Conservation (phyloP, 2,329 filamentous ascomycete genomes). For the Venturia oleaginea region DNA sequence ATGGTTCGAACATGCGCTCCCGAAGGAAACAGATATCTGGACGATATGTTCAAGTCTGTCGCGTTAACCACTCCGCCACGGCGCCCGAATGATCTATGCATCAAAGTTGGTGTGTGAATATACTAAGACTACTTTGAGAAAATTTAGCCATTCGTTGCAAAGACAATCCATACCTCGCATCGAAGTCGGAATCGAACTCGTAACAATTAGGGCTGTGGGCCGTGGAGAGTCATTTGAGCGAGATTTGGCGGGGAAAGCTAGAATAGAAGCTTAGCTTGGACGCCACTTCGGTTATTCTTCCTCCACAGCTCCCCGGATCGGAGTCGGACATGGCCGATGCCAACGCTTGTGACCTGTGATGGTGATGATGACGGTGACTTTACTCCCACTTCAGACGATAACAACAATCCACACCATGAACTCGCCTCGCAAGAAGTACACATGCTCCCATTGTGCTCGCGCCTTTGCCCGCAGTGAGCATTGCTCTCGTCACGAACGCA, state of each 20-base stretch:
- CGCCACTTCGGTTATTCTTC: neutral
- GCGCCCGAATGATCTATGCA: neutral
- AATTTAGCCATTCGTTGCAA: no score
- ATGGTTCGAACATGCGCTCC: neutral
- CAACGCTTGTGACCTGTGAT: no score
- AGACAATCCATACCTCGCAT: no score
- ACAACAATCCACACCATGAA: neutral
- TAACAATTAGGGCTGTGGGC: neutral
- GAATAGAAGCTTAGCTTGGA: neutral
- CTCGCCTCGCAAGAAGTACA: slow-evolving; percentile 3
- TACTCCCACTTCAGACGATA: neutral
- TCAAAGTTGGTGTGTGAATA: no score
- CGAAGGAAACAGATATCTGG: neutral
- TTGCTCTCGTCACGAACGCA: slow-evolving; percentile 2
- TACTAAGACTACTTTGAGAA: no score
- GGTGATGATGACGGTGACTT: neutral
- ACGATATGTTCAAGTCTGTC: neutral
- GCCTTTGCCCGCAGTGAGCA: neutral
- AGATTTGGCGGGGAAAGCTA: neutral
- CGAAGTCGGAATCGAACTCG: no score
- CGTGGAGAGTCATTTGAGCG: neutral
- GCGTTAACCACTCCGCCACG: neutral
- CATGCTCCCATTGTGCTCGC: neutral
- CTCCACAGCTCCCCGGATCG: neutral
- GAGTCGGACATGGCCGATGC: no score